A percentile compares a stretch with the other conserved stretches of the same genome.
Conservation (phyloP, 345 rosid species). For the Gossypium rotundifolium region DNA sequence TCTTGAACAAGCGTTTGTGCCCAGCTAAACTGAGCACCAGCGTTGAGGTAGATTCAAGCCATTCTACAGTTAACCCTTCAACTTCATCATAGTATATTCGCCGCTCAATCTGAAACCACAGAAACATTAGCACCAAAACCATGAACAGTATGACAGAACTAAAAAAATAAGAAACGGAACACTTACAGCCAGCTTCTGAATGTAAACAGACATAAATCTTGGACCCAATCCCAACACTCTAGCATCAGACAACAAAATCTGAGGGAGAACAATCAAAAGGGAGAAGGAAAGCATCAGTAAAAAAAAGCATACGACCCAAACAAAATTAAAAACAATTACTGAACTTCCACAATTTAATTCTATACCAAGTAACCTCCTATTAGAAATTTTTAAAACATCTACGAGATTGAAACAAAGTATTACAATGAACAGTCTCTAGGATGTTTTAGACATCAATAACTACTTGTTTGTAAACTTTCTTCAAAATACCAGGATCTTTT, state of each 20-base stretch:
- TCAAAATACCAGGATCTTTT: neutral
- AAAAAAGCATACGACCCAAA: neutral
- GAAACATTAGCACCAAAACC: neutral
- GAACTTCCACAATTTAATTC: neutral
- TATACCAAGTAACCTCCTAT: neutral
- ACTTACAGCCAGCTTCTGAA: slow-evolving; percentile 72
- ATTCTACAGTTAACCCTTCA: slow-evolving; percentile 67
- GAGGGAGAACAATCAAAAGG: slow-evolving; percentile 9
- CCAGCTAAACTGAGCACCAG: slow-evolving; percentile 47
- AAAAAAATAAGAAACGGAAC: neutral
- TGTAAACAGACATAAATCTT: slow-evolving; percentile 78
- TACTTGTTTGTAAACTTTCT: no score
- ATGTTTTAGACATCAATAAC: no score
- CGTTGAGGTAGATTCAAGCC: slow-evolving; percentile 78
- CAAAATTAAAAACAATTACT: neutral
- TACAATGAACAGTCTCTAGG: no score
- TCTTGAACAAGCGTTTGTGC: slow-evolving; percentile 38
- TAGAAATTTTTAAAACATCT: no score
- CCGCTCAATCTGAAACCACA: slow-evolving; percentile 54
- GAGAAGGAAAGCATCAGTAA: slow-evolving; percentile 13
- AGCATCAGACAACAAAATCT: slow-evolving; percentile 71
- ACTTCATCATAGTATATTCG: slow-evolving; percentile 76
- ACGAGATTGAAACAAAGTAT: no score
- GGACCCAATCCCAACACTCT: slow-evolving; percentile 83
- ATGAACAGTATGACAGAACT: neutral